Percentiles rank a stretch among this genome's conserved stretches.
Conservation (phyloP, 768 basidiomycete genomes). For the Termitomyces sp. region DNA sequence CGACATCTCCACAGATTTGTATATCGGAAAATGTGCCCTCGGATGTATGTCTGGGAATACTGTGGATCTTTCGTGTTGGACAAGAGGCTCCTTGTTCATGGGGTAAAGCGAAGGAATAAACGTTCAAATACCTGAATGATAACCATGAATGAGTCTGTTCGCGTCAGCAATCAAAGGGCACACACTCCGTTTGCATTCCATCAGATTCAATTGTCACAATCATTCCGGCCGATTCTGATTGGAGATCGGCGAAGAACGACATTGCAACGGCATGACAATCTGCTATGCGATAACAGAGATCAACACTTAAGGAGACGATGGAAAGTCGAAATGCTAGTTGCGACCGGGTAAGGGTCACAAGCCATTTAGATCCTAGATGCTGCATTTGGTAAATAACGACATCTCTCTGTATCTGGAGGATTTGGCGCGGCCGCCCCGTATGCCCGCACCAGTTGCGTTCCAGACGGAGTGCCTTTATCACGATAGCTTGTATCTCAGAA, state of each 20-base stretch:
- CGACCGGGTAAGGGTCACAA: slow-evolving; percentile 34
- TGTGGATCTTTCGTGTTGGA: slow-evolving; percentile 6
- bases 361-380: slow-evolving; percentile 43
- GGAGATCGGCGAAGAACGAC: slow-evolving; percentile 28
- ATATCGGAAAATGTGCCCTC: slow-evolving; percentile 20
- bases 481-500: slow-evolving; percentile 32
- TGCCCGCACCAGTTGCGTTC: slow-evolving; percentile 44
- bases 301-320: slow-evolving; percentile 36
- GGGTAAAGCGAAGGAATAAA: slow-evolving; percentile 18
- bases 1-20: slow-evolving; percentile 19
- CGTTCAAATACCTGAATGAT: slow-evolving; percentile 10
- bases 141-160: neutral
- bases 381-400: slow-evolving; percentile 40
- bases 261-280: slow-evolving; percentile 22
- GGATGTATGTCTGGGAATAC: slow-evolving; percentile 8
- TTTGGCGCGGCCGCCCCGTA: slow-evolving; percentile 26
- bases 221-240: slow-evolving; percentile 4
- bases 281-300: slow-evolving; percentile 21
- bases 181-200: slow-evolving; percentile 8
- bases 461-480: slow-evolving; percentile 39
- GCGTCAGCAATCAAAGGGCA: neutral
- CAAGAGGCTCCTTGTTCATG: slow-evolving; percentile 7
- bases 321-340: slow-evolving; percentile 28
- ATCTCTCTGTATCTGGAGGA: slow-evolving; percentile 30
- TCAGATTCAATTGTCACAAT: slow-evolving; percentile 10